Evolutionary conservation across 371 early-diverging fungal species (phyloP).

Genomic region (Lichtheimia corymbifera): DNA sequence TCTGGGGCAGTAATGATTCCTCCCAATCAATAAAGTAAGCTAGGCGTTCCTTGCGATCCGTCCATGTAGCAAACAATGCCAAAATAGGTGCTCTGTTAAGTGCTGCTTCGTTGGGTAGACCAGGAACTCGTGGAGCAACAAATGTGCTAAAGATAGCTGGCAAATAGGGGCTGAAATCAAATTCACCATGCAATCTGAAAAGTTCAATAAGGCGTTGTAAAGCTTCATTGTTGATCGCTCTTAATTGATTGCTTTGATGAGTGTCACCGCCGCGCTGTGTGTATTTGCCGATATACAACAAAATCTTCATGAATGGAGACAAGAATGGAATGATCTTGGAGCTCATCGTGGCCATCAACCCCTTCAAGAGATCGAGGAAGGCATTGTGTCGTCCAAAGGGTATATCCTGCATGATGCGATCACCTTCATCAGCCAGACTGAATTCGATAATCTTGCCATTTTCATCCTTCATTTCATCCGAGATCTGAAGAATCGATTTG

Average conservation of each 20-base stretch:
- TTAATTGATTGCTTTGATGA: conserved; percentile 43
- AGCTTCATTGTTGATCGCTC: conserved; percentile 67
- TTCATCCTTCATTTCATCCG: conserved; percentile 27
- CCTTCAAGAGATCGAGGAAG: conserved; percentile 77
- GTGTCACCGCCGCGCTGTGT: conserved; percentile 35
- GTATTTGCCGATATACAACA: conserved; percentile 69
- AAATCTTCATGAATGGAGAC: conserved; percentile 65
- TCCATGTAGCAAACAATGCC: conserved; percentile 80
- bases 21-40: conserved; percentile 68
- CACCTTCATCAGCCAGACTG: conserved; percentile 22
- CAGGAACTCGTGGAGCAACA: conserved; percentile 71
- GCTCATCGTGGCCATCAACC: conserved; percentile 82
- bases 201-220: conserved; percentile 76
- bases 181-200: conserved; percentile 69
- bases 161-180: conserved; percentile 77
- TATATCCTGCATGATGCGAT: conserved; percentile 29
- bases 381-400: conserved; percentile 76
- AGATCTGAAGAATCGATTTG: conserved; percentile 31
- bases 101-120: conserved; percentile 77
- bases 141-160: conserved; percentile 70
- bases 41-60: conserved; percentile 62
- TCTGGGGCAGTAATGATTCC: conserved; percentile 60
- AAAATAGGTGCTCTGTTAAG: conserved; percentile 82
- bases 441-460: conserved; percentile 19
- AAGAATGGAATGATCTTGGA: conserved; percentile 69